Evolutionary conservation across 371 early-diverging fungal species (phyloP).

Genomic region (Lichtheimia corymbifera): DNA sequence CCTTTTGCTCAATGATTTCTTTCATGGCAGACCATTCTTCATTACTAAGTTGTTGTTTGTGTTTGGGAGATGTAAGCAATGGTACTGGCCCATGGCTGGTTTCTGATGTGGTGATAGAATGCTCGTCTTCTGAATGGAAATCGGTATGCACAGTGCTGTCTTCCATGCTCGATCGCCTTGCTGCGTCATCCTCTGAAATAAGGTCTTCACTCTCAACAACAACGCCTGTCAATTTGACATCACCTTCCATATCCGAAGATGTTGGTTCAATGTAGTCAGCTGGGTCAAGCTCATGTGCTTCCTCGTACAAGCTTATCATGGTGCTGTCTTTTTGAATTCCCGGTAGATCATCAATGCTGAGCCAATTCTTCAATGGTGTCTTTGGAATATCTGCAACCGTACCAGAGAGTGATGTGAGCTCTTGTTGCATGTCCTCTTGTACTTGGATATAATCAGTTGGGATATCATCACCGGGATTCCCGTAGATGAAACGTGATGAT

Average conservation of each 20-base stretch:
- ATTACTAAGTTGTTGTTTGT: not conserved
- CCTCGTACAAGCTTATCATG: conserved; percentile 1
- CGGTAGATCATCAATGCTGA: conserved; percentile 1
- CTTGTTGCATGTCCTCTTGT: not conserved
- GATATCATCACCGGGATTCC: not conserved
- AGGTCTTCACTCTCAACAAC: not conserved
- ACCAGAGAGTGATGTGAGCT: too few relatives aligned
- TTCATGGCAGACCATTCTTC: not conserved
- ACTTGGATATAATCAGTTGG: conserved; percentile 3
- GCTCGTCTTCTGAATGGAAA: conserved; percentile 6
- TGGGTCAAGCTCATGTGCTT: conserved; percentile 1
- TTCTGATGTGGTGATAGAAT: conserved; percentile 2
- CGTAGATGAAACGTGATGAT: not conserved
- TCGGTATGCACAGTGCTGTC: too few relatives aligned
- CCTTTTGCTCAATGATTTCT: conserved; percentile 1
- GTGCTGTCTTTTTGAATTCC: not conserved
- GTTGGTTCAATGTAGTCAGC: conserved; percentile 6
- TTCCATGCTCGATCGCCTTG: too few relatives aligned
- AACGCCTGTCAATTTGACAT: conserved; percentile 7
- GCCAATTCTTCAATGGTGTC: conserved; percentile 7
- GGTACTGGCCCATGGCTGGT: not conserved
- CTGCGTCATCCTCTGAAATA: not conserved
- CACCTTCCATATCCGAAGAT: not conserved
- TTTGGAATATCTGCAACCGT: not conserved
- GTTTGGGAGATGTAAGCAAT: not conserved